phyloP scores from a whole-genome alignment of 1,284 basidiomycete genomes.

The Malassezia psittaci region DNA sequence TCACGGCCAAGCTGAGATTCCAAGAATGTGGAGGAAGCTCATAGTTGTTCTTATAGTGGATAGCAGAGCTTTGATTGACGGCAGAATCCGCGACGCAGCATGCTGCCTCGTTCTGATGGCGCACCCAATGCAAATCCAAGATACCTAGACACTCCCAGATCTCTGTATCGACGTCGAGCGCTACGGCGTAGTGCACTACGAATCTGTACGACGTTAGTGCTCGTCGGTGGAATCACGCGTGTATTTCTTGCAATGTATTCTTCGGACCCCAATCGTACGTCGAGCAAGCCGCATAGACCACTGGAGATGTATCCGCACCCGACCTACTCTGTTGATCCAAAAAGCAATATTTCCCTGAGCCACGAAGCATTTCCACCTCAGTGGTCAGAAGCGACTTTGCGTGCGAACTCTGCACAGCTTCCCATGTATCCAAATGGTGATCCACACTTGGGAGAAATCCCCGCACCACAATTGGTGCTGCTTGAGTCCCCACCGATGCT shows the following conservation, averaged over 20 bases:
- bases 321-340: background rate
- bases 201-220: background rate
- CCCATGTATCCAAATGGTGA: conserved; percentile 20
- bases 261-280: background rate
- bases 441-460: conserved; percentile 31
- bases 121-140: background rate
- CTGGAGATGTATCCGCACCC: background rate
- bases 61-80: too few species aligned
- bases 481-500: conserved; percentile 23
- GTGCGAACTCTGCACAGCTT: background rate
- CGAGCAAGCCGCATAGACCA: background rate
- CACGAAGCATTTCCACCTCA: conserved; percentile 2
- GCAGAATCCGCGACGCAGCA: background rate
- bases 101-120: background rate
- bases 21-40: too few species aligned
- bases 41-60: too few species aligned
- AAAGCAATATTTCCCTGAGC: background rate
- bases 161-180: background rate
- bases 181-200: background rate
- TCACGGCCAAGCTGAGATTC: too few species aligned
- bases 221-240: background rate
- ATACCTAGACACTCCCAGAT: background rate
- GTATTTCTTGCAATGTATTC: background rate
- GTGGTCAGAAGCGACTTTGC: background rate
- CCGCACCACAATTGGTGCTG: conserved; percentile 17